Percentiles rank a stretch among this genome's conserved stretches.
These are phyloP conservation scores for Ruellia speciosa DNA, from an alignment of 305 asterid genomes.

Conservation along the genomic window DNA sequence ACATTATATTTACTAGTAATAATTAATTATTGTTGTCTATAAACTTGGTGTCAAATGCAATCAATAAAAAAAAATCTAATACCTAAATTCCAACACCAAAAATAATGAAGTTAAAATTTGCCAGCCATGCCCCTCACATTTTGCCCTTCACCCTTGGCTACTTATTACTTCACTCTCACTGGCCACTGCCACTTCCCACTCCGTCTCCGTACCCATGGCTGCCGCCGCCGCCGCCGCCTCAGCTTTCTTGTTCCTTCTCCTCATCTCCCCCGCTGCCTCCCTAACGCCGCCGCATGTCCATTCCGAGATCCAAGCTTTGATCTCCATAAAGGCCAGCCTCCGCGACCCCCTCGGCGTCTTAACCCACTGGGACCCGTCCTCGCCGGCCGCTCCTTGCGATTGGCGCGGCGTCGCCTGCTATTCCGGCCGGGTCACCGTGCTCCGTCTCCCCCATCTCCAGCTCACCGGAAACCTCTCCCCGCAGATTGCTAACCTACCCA, in stretches of 20 bases:
- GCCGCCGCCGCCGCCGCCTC: slow-evolving; percentile 17
- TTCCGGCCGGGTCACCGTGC: slow-evolving; percentile 34
- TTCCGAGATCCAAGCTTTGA: slow-evolving; percentile 46
- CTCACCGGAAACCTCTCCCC: slow-evolving; percentile 43
- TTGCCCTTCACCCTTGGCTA: no score
- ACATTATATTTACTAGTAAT: no score
- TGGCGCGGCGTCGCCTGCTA: slow-evolving; percentile 57
- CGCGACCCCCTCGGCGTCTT: slow-evolving; percentile 51
- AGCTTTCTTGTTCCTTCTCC: slow-evolving; percentile 22
- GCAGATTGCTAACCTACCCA: slow-evolving; percentile 39
- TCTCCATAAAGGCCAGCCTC: slow-evolving; percentile 34
- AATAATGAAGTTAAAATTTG: no score
- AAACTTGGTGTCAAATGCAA: no score
- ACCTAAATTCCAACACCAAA: no score
- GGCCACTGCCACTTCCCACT: no score
- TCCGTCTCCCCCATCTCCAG: slow-evolving; percentile 50
- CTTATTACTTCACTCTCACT: no score
- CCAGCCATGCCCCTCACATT: no score
- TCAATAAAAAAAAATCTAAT: no score
- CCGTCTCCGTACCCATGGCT: not conserved
- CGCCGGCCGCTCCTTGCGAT: slow-evolving; percentile 61
- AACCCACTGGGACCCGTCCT: slow-evolving; percentile 38
- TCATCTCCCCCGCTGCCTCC: slow-evolving; percentile 17
- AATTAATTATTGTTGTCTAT: no score
- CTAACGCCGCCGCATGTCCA: slow-evolving; percentile 23